These are phyloP conservation scores for Boletus barrowsii DNA, from an alignment of 768 basidiomycete genomes.

Conservation along the genomic window DNA sequence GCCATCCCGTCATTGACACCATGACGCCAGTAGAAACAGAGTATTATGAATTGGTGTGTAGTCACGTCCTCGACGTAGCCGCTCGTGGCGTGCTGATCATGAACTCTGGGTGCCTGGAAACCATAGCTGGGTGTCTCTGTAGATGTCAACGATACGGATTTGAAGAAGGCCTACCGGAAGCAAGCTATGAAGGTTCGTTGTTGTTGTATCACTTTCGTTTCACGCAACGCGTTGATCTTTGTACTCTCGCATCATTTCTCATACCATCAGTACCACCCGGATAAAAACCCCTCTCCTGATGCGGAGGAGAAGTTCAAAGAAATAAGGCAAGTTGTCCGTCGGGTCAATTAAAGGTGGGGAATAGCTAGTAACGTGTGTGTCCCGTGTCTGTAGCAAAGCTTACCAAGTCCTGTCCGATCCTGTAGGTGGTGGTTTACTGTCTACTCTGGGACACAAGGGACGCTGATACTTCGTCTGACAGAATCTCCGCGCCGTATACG, in stretches of 20 bases:
- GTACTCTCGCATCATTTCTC: neutral
- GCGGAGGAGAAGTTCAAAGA: conserved; percentile 98
- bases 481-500: conserved; percentile 87
- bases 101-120: neutral
- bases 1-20: neutral
- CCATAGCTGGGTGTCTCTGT: conserved; percentile 64
- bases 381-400: conserved; percentile 65
- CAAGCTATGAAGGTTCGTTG: conserved; percentile 83
- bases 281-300: conserved; percentile 90
- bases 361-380: conserved; percentile 15
- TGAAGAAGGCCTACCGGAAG: conserved; percentile 96
- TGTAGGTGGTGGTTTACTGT: conserved; percentile 41
- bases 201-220: neutral
- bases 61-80: neutral
- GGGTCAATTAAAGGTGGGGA: conserved; percentile 7
- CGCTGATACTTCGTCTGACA: conserved; percentile 27
- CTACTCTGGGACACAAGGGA: conserved; percentile 1
- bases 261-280: conserved; percentile 78
- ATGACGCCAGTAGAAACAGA: conserved; percentile 92
- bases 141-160: conserved; percentile 72
- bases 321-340: conserved; percentile 60
- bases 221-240: neutral
- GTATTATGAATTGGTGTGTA: conserved; percentile 79
- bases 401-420: conserved; percentile 89
- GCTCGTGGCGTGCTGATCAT: neutral